These are phyloP conservation scores for Candida verbasci DNA, from an alignment of 805 yeast species.

Conservation along the genomic window DNA sequence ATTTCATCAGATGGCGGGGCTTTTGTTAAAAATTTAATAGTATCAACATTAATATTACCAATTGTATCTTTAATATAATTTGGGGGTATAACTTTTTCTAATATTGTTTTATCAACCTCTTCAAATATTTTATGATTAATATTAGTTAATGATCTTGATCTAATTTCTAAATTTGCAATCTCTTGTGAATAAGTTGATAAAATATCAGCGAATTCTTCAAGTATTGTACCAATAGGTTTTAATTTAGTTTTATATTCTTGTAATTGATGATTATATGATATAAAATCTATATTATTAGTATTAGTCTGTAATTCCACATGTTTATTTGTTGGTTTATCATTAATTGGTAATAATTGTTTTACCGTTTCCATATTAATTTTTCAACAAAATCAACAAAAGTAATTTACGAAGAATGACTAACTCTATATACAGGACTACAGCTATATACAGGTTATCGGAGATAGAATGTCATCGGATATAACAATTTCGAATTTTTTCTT, in stretches of 20 bases:
- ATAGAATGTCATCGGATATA: too few relatives aligned
- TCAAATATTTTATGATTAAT: conserved; percentile 26
- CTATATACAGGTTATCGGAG: too few relatives aligned
- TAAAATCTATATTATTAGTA: conserved; percentile 13
- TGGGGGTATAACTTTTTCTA: conserved; percentile 75
- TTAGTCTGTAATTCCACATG: too few relatives aligned
- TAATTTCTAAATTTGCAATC: conserved; percentile 28
- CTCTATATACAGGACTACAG: too few relatives aligned
- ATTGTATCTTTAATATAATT: conserved; percentile 58
- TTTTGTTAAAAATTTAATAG: conserved; percentile 57
- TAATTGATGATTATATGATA: conserved; percentile 21
- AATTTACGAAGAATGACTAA: too few relatives aligned
- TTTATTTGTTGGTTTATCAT: background rate
- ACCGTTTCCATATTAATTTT: conserved; percentile 2
- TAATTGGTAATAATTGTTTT: conserved; percentile 3
- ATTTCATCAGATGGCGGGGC: conserved; percentile 33
- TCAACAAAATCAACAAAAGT: background rate
- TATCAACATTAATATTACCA: conserved; percentile 60
- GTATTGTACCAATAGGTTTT: conserved; percentile 49
- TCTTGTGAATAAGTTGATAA: conserved; percentile 29
- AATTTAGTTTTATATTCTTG: conserved; percentile 30
- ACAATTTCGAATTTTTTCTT: too few relatives aligned
- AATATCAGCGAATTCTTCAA: conserved; percentile 54
- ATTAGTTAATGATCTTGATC: conserved; percentile 26
- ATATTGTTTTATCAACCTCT: conserved; percentile 67